Conservation (phyloP, 108 stramenopile genomes). For the Cylindrotheca fusiformis region DNA sequence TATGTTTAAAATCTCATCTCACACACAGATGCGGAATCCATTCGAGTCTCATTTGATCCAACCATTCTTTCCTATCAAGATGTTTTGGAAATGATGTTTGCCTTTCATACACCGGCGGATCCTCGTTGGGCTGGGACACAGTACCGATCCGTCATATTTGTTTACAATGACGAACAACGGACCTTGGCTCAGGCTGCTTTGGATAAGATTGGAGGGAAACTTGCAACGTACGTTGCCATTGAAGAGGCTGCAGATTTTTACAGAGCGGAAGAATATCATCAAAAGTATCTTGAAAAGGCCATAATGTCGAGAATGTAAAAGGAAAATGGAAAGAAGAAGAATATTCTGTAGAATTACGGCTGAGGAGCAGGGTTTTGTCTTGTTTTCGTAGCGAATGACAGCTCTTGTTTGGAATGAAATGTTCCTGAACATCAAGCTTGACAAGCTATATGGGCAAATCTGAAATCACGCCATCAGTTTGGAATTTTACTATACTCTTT, state of each 20-base stretch:
- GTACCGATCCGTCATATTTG: constrained; percentile 41
- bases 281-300: constrained; percentile 42
- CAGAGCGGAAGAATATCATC: constrained; percentile 44
- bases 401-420: too few species aligned
- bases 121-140: constrained; percentile 37
- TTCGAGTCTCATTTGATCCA: constrained; percentile 33
- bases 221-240: constrained; percentile 16
- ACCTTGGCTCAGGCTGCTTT: constrained; percentile 12
- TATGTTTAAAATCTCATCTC: not conserved
- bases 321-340: too few species aligned
- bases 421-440: too few species aligned
- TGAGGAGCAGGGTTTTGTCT: too few species aligned
- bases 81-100: constrained; percentile 27
- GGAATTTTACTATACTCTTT: too few species aligned
- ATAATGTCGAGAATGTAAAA: too few species aligned
- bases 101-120: constrained; percentile 31
- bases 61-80: constrained; percentile 23
- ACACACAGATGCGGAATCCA: constrained; percentile 30
- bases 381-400: too few species aligned
- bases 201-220: constrained; percentile 4
- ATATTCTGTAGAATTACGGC: too few species aligned
- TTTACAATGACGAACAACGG: constrained; percentile 23
- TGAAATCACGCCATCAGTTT: too few species aligned
- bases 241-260: constrained; percentile 42
- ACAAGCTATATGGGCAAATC: too few species aligned